Evolutionary conservation across 768 basidiomycete species (phyloP), one percentile per base, ranked within the genome.

Genomic region (Boletus speciosus): DNA sequence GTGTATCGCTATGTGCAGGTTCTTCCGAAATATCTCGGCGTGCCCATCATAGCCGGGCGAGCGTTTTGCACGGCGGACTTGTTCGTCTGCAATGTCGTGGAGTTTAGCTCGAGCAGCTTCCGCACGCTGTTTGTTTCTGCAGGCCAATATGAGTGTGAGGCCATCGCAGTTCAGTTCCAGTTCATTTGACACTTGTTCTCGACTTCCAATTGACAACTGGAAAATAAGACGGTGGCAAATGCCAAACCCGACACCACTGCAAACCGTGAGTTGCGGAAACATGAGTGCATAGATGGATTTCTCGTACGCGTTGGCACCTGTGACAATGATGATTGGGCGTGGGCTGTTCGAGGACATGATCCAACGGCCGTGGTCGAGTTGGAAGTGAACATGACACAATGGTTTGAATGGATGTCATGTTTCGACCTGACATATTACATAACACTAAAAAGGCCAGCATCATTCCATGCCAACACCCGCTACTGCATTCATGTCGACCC

Each of bases 221-320:
- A 76, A 70, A 42, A 94, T 76, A 7, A 94, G 78, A 44, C 92
- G 85, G 56, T 86, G 82, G 72, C 90, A 92, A 41, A 89, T 86
- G 12, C 88, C 90, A 66, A 86, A 88, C 15, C 92, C 92, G 16
- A 94, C 78, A 52, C 92, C 92, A 37, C 91, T 93, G 66, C 3
- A 52, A 53, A 46, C 83, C 87, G 62, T 27, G 56, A 58, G 58
- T 23, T 41, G 15, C 15, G 44, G 53, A 52, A 31, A 38, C 44
- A 7, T 37, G 49, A 9, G 5, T 34, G 31, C 36, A 21, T 21
- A 6, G 31, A 52, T 14, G 43, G 32, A 29, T 29, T 41, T 39
- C 19, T 59, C 77, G 46, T 66, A 86, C 86, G 78, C 74, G 62
- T 88, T 89, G 10, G 86, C 86, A 37, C 86, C 86, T 19, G 86